Percentiles rank a stretch among this genome's conserved stretches.
Conservation (phyloP, 2,329 filamentous ascomycete species). For the Pyricularia pennisetigena region DNA sequence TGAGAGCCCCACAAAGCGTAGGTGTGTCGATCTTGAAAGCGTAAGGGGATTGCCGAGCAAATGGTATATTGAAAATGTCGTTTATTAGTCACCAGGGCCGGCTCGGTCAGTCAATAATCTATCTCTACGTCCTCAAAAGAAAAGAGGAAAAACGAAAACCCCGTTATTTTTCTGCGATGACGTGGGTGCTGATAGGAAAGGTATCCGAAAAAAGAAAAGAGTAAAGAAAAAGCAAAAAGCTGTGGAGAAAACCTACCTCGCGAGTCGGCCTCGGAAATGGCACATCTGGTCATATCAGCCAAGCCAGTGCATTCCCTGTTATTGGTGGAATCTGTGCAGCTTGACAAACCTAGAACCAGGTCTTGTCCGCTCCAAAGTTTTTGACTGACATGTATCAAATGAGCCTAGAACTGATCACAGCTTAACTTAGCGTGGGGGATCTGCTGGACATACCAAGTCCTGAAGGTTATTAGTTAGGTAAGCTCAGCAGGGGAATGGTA, state of each 20-base stretch:
- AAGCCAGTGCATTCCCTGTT: too few species aligned
- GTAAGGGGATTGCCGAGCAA: too few species aligned
- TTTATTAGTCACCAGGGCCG: too few species aligned
- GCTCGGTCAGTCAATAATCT: too few species aligned
- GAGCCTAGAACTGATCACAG: not conserved
- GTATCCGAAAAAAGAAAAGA: not conserved
- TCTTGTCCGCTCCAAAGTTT: not conserved
- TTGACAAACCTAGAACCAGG: not conserved
- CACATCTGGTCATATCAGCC: not conserved
- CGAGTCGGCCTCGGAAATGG: not conserved
- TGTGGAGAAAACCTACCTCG: not conserved
- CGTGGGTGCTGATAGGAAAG: not conserved
- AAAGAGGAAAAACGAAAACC: not conserved
- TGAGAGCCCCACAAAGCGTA: too few species aligned
- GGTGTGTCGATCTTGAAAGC: too few species aligned
- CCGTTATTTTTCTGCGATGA: not conserved
- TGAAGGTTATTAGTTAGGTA: not conserved
- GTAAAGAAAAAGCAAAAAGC: too few species aligned
- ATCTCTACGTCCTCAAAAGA: too few species aligned
- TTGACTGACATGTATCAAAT: not conserved
- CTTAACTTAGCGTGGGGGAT: not conserved
- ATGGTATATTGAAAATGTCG: too few species aligned
- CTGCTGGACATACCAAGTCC: not conserved
- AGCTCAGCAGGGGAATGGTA: not conserved
- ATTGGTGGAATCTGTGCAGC: not conserved